Percentiles rank a stretch among this genome's conserved stretches.
phyloP scores from a whole-genome alignment of 78 protist genomes.

The Cavenderia fasciculata region DNA sequence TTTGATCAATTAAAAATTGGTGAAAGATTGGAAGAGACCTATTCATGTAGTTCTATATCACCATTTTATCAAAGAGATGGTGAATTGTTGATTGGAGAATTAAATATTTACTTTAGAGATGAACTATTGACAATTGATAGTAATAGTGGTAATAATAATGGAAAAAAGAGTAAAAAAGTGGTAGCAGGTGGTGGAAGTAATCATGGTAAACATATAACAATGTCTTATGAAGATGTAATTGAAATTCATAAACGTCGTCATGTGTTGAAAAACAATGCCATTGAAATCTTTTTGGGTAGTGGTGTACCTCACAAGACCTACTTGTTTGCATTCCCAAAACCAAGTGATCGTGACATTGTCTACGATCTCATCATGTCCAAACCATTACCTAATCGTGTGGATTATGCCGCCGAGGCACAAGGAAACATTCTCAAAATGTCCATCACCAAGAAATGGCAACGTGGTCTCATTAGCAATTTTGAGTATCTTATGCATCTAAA shows the following conservation, averaged over 20 bases:
- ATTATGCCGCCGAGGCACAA: conserved; percentile 80
- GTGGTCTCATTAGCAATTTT: conserved; percentile 88
- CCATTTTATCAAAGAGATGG: conserved; percentile 76
- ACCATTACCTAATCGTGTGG: conserved; percentile 84
- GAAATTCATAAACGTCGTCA: conserved; percentile 88
- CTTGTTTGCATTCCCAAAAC: conserved; percentile 82
- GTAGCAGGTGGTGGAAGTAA: not conserved
- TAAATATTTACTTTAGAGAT: conserved; percentile 56
- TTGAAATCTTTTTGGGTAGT: conserved; percentile 87
- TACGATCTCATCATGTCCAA: conserved; percentile 45
- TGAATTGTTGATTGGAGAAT: conserved; percentile 69
- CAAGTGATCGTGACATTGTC: conserved; percentile 52
- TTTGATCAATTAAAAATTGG: conserved; percentile 49
- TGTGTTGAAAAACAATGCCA: conserved; percentile 82
- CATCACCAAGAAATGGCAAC: conserved; percentile 86
- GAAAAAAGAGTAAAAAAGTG: not conserved
- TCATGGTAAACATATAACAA: conserved; percentile 56
- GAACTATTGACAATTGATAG: conserved; percentile 19
- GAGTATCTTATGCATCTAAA: conserved; percentile 95
- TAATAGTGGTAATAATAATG: not conserved
- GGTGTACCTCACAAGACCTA: conserved; percentile 79
- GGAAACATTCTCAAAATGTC: conserved; percentile 74
- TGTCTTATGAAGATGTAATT: conserved; percentile 66
- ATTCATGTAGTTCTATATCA: conserved; percentile 34
- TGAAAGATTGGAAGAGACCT: conserved; percentile 27